Evolutionary conservation across 805 yeast genomes (phyloP).

Genomic region (Yamadazyma endophytica): DNA sequence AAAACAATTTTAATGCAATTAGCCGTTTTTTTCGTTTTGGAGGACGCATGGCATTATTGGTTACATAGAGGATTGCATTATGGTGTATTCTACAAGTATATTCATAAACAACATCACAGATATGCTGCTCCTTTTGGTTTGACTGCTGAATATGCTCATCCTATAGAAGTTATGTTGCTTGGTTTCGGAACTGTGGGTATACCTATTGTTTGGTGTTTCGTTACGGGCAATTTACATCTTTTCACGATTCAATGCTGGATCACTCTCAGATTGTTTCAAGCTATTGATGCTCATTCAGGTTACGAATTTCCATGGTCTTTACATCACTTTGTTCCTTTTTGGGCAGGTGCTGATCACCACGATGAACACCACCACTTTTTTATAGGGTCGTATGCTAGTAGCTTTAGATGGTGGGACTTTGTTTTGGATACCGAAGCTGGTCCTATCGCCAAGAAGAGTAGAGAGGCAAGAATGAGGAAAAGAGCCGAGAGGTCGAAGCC

Average conservation of each 20-base stretch:
- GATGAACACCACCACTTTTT: slow-evolving; percentile 59
- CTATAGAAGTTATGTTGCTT: slow-evolving; percentile 51
- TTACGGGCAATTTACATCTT: slow-evolving; percentile 46
- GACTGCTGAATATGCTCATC: slow-evolving; percentile 61
- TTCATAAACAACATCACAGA: slow-evolving; percentile 58
- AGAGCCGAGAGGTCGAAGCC: slow-evolving; percentile 34
- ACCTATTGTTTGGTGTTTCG: slow-evolving; percentile 50
- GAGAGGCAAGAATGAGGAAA: slow-evolving; percentile 41
- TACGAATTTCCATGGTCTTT: slow-evolving; percentile 62
- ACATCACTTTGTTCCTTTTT: slow-evolving; percentile 52
- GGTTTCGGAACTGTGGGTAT: slow-evolving; percentile 61
- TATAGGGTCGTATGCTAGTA: slow-evolving; percentile 55
- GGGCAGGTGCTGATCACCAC: slow-evolving; percentile 67
- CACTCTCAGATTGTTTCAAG: slow-evolving; percentile 49
- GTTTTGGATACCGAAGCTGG: slow-evolving; percentile 54
- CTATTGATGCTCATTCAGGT: slow-evolving; percentile 60
- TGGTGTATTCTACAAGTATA: slow-evolving; percentile 52
- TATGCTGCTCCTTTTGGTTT: slow-evolving; percentile 63
- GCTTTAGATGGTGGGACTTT: slow-evolving; percentile 58
- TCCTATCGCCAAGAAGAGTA: slow-evolving; percentile 43
- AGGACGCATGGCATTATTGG: slow-evolving; percentile 62
- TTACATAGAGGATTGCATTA: slow-evolving; percentile 53
- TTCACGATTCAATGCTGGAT: slow-evolving; percentile 55
- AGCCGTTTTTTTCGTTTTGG: slow-evolving; percentile 47
- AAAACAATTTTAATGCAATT: slow-evolving; percentile 41